phyloP scores from a whole-genome alignment of 2,329 filamentous ascomycete species.

The Botrytis medusae region DNA sequence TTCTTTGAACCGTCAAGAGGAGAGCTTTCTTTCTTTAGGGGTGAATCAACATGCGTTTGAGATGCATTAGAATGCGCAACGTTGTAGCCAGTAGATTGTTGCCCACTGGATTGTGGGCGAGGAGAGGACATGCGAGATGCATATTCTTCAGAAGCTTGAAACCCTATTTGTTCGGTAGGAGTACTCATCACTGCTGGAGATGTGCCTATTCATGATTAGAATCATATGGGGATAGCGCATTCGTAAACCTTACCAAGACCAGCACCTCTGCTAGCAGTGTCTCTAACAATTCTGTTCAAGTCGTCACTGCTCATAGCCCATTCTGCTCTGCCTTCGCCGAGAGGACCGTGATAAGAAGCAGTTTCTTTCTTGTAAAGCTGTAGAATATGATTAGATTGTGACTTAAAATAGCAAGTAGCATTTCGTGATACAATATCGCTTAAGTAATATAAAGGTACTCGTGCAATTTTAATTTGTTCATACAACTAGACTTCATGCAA shows the following conservation, averaged over 20 bases:
- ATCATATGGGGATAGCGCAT: constrained; percentile 28
- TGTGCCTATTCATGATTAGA: constrained; percentile 54
- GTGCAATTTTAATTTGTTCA: background rate
- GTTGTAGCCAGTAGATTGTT: constrained; percentile 35
- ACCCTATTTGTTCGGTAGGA: constrained; percentile 88
- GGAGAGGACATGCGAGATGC: constrained; percentile 74
- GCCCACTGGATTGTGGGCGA: constrained; percentile 46
- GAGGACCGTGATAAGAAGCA: constrained; percentile 47
- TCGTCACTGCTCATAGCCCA: constrained; percentile 88
- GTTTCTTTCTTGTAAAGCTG: constrained; percentile 67
- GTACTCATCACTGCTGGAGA: constrained; percentile 65
- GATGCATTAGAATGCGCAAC: constrained; percentile 46
- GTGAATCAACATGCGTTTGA: constrained; percentile 44
- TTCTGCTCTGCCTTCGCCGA: constrained; percentile 57
- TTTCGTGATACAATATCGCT: background rate
- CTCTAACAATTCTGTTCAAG: constrained; percentile 82
- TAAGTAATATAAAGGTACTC: background rate
- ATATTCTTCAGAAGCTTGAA: constrained; percentile 83
- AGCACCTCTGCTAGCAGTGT: constrained; percentile 57
- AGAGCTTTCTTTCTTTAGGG: constrained; percentile 48
- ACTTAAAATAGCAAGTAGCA: background rate
- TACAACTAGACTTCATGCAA: background rate
- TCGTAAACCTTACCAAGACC: constrained; percentile 49
- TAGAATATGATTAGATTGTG: constrained; percentile 12
- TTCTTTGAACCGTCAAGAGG: constrained; percentile 37